phyloP scores from a whole-genome alignment of 176 grass and related monocot genomes.

The Thinopyrum elongatum region DNA sequence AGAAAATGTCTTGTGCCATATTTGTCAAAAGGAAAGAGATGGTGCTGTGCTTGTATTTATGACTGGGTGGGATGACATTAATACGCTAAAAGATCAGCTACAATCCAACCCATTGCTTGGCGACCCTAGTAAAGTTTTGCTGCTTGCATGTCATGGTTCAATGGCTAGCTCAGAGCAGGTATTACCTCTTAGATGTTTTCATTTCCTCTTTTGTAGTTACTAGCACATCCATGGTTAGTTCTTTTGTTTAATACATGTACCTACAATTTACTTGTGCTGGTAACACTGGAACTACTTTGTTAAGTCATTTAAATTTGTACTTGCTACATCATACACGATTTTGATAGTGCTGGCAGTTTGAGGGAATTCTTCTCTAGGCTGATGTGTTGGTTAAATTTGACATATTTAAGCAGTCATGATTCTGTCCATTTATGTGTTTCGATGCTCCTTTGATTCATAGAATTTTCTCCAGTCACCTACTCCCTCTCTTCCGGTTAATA shows the following conservation, averaged over 20 bases:
- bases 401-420: neutral
- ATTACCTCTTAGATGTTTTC: neutral
- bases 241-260: conserved; percentile 4
- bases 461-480: neutral
- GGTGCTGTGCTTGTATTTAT: conserved; percentile 98
- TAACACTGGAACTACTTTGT: neutral
- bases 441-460: neutral
- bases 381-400: neutral
- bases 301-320: neutral
- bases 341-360: neutral
- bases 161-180: conserved; percentile 99
- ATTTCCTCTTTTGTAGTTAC: neutral
- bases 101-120: conserved; percentile 90
- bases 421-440: neutral
- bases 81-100: conserved; percentile 92
- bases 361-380: neutral
- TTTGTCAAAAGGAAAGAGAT: conserved; percentile 79
- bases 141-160: conserved; percentile 93
- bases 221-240: neutral
- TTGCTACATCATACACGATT: neutral
- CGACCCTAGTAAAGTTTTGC: conserved; percentile 85
- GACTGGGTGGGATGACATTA: conserved; percentile 99
- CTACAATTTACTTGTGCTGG: neutral
- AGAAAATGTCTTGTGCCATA: conserved; percentile 87
- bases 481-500: neutral